A percentile compares a stretch with the other conserved stretches of the same genome.
Evolutionary conservation across 148 eudicot species (phyloP).

Genomic region (Tetragonia tetragonoides): DNA sequence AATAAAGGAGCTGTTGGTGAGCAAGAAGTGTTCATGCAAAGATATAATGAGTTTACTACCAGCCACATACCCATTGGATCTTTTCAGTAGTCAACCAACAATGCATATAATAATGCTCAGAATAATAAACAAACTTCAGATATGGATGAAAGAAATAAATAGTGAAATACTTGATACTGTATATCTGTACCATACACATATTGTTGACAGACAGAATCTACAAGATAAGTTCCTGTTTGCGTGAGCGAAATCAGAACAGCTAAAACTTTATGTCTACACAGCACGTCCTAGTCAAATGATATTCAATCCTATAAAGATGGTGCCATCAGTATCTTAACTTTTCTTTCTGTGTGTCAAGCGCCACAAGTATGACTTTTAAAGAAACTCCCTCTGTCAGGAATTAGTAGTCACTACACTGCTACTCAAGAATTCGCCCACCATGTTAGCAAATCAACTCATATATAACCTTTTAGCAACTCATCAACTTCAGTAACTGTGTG

Average conservation of each 20-base stretch:
- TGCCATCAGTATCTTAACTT: not conserved
- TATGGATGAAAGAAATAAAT: no score
- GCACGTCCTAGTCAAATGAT: not conserved
- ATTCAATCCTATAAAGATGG: not conserved
- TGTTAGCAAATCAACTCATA: not conserved
- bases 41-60: not conserved
- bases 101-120: no score
- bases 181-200: no score
- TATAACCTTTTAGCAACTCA: not conserved
- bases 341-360: not conserved
- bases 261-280: not conserved
- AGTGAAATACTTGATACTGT: no score
- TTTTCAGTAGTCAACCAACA: no score
- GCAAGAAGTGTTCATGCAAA: not conserved
- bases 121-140: no score
- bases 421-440: not conserved
- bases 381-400: no score
- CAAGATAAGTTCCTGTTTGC: no score
- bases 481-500: not conserved
- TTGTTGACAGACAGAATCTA: no score
- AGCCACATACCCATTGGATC: no score
- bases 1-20: not conserved
- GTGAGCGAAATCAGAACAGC: not conserved
- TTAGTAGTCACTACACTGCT: no score
- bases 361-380: not conserved